phyloP scores from a whole-genome alignment of 257 asterid genomes.

The Solanum chiquidenum region DNA sequence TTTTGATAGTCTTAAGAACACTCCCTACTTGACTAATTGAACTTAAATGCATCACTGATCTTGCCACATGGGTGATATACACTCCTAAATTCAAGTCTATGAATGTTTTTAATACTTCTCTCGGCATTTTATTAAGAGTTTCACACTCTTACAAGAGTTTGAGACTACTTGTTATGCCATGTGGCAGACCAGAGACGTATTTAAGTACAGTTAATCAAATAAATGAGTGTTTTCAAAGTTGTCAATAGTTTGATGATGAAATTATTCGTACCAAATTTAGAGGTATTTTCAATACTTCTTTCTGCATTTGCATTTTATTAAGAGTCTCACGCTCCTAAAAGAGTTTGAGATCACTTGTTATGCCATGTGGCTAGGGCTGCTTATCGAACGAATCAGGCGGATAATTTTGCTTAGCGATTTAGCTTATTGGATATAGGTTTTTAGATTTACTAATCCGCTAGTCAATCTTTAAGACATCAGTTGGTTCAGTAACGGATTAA shows the following conservation, averaged over 20 bases:
- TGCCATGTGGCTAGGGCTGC: neutral
- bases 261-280: no score
- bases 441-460: neutral
- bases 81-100: neutral
- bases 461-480: neutral
- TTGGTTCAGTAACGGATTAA: no score
- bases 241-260: neutral
- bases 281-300: neutral
- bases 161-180: neutral
- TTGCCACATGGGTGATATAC: neutral
- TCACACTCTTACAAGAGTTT: neutral
- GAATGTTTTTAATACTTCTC: neutral
- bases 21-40: neutral
- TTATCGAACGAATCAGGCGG: no score
- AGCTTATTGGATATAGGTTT: no score
- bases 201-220: neutral
- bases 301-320: no score
- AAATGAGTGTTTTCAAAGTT: neutral
- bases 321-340: neutral
- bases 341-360: neutral
- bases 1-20: neutral
- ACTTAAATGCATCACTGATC: neutral
- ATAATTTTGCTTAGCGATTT: no score
- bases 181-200: neutral
- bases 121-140: neutral